These are phyloP conservation scores for Aphanomyces invadans DNA, from an alignment of 352 stramenopile genomes.

Conservation along the genomic window DNA sequence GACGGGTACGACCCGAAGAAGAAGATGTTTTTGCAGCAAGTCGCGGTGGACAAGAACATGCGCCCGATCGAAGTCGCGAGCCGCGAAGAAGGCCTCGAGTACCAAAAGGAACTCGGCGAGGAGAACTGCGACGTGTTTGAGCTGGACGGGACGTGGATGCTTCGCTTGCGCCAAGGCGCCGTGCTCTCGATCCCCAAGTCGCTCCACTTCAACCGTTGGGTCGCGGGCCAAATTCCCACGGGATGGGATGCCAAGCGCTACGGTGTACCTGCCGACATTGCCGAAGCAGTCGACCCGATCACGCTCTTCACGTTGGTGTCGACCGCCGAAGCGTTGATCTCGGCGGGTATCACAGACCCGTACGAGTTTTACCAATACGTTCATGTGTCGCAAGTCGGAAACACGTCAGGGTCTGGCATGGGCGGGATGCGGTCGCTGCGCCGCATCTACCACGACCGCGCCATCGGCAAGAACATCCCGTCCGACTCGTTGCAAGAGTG, in stretches of 20 bases:
- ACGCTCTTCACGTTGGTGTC: conserved; percentile 69
- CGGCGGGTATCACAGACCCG: conserved; percentile 72
- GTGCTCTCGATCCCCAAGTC: conserved; percentile 76
- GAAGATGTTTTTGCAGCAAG: conserved; percentile 79
- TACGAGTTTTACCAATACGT: conserved; percentile 91
- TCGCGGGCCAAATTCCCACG: conserved; percentile 83
- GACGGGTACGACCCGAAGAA: conserved; percentile 84
- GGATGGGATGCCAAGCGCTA: conserved; percentile 79
- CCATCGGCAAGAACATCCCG: conserved; percentile 58
- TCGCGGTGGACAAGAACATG: conserved; percentile 86
- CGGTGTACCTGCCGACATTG: conserved; percentile 74
- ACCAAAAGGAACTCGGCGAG: conserved; percentile 66
- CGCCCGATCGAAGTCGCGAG: conserved; percentile 79
- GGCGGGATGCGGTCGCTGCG: conserved; percentile 73
- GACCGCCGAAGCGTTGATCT: conserved; percentile 76
- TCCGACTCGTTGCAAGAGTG: conserved; percentile 75
- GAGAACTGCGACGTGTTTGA: conserved; percentile 82
- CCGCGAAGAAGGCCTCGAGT: conserved; percentile 73
- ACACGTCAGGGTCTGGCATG: conserved; percentile 77
- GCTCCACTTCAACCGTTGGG: conserved; percentile 74
- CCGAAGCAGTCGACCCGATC: conserved; percentile 65
- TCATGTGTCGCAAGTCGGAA: conserved; percentile 81
- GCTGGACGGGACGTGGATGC: conserved; percentile 65
- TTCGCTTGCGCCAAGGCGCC: conserved; percentile 68
- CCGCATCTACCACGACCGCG: conserved; percentile 63